phyloP scores from a whole-genome alignment of 768 basidiomycete species.

The Suillus subluteus region DNA sequence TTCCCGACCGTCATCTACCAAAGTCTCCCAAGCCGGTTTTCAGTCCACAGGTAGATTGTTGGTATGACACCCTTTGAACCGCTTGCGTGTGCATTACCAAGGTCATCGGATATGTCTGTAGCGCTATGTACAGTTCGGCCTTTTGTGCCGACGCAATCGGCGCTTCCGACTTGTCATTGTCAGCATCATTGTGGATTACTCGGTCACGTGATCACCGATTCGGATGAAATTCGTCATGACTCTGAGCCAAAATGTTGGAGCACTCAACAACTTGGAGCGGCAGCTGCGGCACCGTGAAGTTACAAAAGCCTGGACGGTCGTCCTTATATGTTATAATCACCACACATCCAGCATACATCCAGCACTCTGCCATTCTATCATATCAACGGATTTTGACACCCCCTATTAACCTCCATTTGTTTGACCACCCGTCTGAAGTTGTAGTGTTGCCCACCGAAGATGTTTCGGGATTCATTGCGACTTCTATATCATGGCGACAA shows the following conservation, averaged over 20 bases:
- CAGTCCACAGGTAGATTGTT: background rate
- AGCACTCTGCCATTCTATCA: background rate
- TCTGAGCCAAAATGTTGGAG: background rate
- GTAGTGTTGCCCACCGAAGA: conserved; percentile 12
- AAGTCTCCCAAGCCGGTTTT: background rate
- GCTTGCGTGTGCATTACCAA: background rate
- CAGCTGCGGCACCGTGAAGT: background rate
- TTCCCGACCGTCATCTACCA: background rate
- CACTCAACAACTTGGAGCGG: background rate
- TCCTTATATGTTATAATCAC: background rate
- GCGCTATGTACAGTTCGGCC: background rate
- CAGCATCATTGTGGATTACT: background rate
- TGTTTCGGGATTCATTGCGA: conserved; percentile 30
- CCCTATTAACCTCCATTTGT: background rate
- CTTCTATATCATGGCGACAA: conserved; percentile 20
- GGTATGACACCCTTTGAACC: background rate
- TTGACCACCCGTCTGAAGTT: background rate
- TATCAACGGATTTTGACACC: background rate
- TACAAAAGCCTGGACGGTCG: no score
- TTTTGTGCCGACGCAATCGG: background rate
- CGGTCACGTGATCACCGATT: conserved; percentile 5
- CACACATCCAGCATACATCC: background rate
- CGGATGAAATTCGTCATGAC: background rate
- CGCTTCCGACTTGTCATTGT: background rate
- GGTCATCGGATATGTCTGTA: background rate